Evolutionary conservation across 345 rosid species (phyloP).

Genomic region (Arabidopsis suecica): DNA sequence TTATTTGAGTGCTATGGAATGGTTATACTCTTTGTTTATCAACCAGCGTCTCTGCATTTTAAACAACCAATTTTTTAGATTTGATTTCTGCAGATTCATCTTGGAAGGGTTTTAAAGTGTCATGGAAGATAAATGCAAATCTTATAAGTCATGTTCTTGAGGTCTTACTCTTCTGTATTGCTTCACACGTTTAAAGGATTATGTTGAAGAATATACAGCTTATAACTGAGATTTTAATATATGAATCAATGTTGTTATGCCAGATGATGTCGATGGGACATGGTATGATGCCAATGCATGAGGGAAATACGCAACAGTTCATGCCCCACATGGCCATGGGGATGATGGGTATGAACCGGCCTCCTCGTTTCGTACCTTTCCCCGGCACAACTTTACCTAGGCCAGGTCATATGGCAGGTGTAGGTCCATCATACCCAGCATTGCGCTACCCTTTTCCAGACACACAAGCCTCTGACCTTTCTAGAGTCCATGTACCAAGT

Average conservation of each 20-base stretch:
- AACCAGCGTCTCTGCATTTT: too few relatives aligned
- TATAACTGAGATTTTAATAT: not conserved
- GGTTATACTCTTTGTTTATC: too few relatives aligned
- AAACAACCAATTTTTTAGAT: too few relatives aligned
- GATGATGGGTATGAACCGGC: conserved; percentile 39
- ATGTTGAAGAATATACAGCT: not conserved
- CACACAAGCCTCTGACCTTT: not conserved
- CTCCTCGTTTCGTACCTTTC: conserved; percentile 22
- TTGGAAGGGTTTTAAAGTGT: too few relatives aligned
- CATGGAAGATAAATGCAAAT: too few relatives aligned
- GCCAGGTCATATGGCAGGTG: conserved; percentile 1
- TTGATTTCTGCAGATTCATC: too few relatives aligned
- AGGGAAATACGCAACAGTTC: conserved; percentile 52
- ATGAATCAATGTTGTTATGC: conserved; percentile 30
- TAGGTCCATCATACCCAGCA: conserved; percentile 21
- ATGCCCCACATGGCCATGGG: conserved; percentile 68
- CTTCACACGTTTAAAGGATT: too few relatives aligned
- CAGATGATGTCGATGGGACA: conserved; percentile 76
- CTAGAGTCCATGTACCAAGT: conserved; percentile 4
- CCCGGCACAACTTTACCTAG: not conserved
- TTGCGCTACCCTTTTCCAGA: not conserved
- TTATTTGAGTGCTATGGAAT: too few relatives aligned
- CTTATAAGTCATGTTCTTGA: too few relatives aligned
- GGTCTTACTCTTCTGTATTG: too few relatives aligned
- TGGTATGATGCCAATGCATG: conserved; percentile 57